Evolutionary conservation across 1,284 basidiomycete species (phyloP), one percentile per base, ranked within the genome.

Genomic region (Peniophora sp.): DNA sequence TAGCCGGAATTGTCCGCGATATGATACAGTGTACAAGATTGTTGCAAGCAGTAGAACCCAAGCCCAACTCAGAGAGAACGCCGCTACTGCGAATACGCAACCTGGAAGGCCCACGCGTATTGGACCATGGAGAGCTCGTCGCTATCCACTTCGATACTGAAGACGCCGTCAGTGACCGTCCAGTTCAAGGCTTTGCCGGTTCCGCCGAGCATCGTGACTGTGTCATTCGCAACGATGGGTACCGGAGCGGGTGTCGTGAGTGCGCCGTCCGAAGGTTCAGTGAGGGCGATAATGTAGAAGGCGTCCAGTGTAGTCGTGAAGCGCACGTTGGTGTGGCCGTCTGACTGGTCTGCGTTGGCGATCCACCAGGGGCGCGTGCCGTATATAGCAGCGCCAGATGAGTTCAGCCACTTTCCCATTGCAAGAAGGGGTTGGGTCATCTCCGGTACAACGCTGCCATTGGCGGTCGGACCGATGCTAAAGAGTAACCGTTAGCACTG

Each of bases 211-310:
- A 80, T 53, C 5, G 52, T 58, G 20, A 80, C 63, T 0, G 51
- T 61, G 58, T 82, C 79, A 8, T 71, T 70, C 2, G 58, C 48
- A 2, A 72, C 58, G 17, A 82, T 55, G 0, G 79, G 79, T 8
- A 81, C 60, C 9, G 71, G 69, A 22, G 69, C 68, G n/a, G 68
- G 65, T 3, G 78, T 61, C 2, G 61, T 54, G 6, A 78, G 49
- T 1, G 58, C 44, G 0, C 71, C 69, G 2, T 63, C 47, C 2
- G 51, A 52, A 0, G 73, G 75, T 6, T 62, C 62, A 32, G 61
- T 54, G 48, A 80, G 69, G 0, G 74, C 67, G 39, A 79, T 62
- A 55, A 82, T 68, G 58, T 75, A 82, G 55, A 82, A 78, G 2
- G 75, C 70, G 12, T 58, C 65, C 2, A 68, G 63, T 0, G 74